Evolutionary conservation across 345 rosid genomes (phyloP), one percentile per base, ranked within the genome.

Genomic region (Citrus inodora): DNA sequence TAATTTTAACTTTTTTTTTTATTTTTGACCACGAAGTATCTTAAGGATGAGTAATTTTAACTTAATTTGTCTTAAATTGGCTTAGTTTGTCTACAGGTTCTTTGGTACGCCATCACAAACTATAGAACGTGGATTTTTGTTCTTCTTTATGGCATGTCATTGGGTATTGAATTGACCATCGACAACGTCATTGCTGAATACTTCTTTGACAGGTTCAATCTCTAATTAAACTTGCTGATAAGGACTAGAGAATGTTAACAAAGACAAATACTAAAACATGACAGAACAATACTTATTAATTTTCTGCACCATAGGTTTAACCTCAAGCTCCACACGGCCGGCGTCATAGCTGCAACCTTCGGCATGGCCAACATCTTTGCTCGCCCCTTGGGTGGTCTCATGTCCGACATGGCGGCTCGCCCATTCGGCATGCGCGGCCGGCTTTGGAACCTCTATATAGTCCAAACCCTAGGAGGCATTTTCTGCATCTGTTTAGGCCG

Each of bases 311-410:
- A 46, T 46, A 90, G 97, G 79, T 92, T 92, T 73, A 63, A 91
- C 66, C 91, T 94, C n/a, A 85, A 90, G 55, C 94, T 94, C 21
- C 96, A 85, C 82, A 87, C 90, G 3, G 97, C 94, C 4, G 96
- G 98, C 55, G 72, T 80, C 4, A 91, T 94, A 33, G 97, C 96
- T 0, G 96, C 98, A 8, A 78, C 89, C 21, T 91, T 94, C 56
- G 98, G 97, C 16, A 94, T 92, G 97, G 97, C 94, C 21, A 90
- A 91, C 76, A 21, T 94, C 22, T 32, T 89, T 11, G 89, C 97
- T 16, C 92, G 94, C 19, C 97, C 97, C 2, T 87, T 91, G 0
- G 98, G 97, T 1, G 94, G 97, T 14, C 88, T 66, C 13, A 83
- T 92, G 17, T 94, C 98, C 7, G 96, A 94, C 74, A 7, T 70